Evolutionary conservation across 2,329 filamentous ascomycete species (phyloP), one percentile per base, ranked within the genome.

Genomic region (Epichloe festucae): DNA sequence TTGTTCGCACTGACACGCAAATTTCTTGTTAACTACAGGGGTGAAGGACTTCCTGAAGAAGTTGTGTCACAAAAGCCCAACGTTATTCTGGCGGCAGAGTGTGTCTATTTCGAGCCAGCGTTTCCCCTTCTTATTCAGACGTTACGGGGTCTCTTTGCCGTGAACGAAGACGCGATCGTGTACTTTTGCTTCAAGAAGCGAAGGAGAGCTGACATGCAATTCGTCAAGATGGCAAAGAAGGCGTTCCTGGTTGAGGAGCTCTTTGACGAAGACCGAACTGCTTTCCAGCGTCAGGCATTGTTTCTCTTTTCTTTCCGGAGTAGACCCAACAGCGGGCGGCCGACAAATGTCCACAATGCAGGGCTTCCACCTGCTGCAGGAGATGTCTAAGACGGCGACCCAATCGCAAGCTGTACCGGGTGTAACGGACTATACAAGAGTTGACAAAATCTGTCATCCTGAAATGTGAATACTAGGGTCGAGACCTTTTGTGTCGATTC

Each of bases 111-210:
- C 66, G 93, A 97, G 68, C 89, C 91, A 3, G 88, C 93, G 1
- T 97, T 97, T 63, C 90, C 91, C 35, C 74, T 96, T 36, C 76
- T 98, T 46, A 77, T 93, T 62, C 72, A 81, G 56, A 97, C 91
- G 5, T 71, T 97, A 57, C 73, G 78, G 53, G 81, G 87, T 56
- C 73, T 96, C 46, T 74, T 95, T 57, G 77, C 79, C 15, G 76
- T 89, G 44, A 89, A 84, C 65, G 84, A 85, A 21, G 66, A 73
- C 43, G 77, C 78, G 11, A 71, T 76, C 10, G 66, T 85, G 46
- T 84, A 81, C 67, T 97, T 98, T 70, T 95, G 91, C 72, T 96
- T 94, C 75, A 97, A 95, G 75, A 91, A 89, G 71, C 77, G 93
- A 58, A 81, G 93, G 63, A 78, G 88, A 54, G 93, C 85, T 42